Base-by-base conservation (phyloP, 2,329 filamentous ascomycete species). In the Nothopassalora personata region DNA sequence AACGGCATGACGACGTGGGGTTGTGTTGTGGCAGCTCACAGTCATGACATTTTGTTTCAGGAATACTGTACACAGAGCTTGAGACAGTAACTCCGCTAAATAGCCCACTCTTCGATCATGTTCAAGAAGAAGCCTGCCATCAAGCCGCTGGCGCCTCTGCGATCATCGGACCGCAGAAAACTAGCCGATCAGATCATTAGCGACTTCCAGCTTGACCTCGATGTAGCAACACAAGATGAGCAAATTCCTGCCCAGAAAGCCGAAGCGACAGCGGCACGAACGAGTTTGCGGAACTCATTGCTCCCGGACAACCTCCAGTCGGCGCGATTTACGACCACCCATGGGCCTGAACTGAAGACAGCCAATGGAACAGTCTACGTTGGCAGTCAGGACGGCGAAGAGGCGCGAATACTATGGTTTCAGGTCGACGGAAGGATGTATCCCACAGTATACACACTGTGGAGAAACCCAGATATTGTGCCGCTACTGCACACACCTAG, bases 181-280 rank as follows among this genome's bases (percentile, higher is more conserved):
- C 82, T 86, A 36, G 86, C 86, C 53, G 85, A 88, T 67, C 80
- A 85, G 64, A 86, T 89, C 66, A 87, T 88, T 68, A 72, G 79
- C 62, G 82, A 86, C 66, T 86, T 85, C 68, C 73, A 77, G 36
- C 78, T 86, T 60, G 53, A 65, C 31, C 57, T 47, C 23, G 53
- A 39, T 43, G 50, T 28, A 19, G 36, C 57, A 27, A 33, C 46
- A 15, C 68, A 71, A 53, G 60, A 71, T 34, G 69, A 74, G 39
- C 69, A 72, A 28, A 71, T 73, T 3, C 61, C 75, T 10, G 73
- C 79, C 57, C 74, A 79, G 61, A 79, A 76, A 59, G 69, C 73
- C 48, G 69, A 76, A 69, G 67, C 76, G 10, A 75, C 77, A 6
- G 69, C 77, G 43, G 73, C 74, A 43, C 77, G 79, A 34, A 83